Conservation (phyloP, 148 eudicot species). For the Polygonum maritimum region DNA sequence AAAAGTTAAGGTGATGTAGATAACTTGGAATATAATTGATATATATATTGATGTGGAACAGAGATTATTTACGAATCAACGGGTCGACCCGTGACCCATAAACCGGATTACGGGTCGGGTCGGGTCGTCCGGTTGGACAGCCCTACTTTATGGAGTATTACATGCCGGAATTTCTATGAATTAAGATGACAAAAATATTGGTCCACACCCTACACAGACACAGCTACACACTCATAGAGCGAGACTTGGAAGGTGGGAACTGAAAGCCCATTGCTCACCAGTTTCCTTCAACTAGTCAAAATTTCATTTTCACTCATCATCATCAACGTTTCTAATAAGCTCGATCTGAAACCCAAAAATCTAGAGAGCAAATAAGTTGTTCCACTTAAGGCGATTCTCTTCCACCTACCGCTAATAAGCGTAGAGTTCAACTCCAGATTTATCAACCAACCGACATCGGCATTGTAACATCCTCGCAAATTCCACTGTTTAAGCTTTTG, state of each 20-base stretch:
- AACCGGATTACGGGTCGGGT: no score
- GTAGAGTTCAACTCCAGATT: constrained; percentile 4
- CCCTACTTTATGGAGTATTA: no score
- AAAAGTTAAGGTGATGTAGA: no score
- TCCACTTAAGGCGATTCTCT: background rate
- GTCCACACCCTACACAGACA: background rate
- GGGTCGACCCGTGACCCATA: no score
- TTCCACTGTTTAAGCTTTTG: background rate
- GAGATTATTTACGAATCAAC: no score
- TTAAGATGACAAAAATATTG: background rate
- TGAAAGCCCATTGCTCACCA: constrained; percentile 1
- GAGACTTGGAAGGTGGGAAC: background rate
- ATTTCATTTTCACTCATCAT: background rate
- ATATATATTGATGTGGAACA: no score
- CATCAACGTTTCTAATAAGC: background rate
- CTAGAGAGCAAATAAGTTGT: no score
- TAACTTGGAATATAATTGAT: no score
- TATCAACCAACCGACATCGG: background rate
- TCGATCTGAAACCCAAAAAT: background rate
- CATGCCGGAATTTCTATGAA: no score
- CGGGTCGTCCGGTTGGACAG: no score
- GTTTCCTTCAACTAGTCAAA: background rate
- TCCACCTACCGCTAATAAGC: constrained; percentile 5
- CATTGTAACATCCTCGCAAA: constrained; percentile 7
- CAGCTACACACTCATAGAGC: background rate